Percentiles rank a stretch among this genome's conserved stretches.
Conservation (phyloP, 2,329 filamentous ascomycete species). For the Ophiostoma quercus region DNA sequence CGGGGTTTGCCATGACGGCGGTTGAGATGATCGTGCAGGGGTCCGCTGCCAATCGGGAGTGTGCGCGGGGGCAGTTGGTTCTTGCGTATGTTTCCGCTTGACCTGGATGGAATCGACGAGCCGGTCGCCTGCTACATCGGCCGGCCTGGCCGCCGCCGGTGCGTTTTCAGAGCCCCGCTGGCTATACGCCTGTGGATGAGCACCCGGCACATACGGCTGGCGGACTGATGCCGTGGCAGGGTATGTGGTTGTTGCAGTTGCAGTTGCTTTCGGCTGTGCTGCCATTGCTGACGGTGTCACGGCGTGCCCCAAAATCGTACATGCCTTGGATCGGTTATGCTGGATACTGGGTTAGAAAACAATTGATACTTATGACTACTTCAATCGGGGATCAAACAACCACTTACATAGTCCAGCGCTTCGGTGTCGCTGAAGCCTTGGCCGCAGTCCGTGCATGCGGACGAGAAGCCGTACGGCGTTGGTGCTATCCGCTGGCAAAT, state of each 20-base stretch:
- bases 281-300: background rate
- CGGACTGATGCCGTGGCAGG: background rate
- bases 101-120: background rate
- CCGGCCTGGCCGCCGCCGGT: background rate
- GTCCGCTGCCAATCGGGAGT: background rate
- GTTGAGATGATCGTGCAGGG: background rate
- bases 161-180: background rate
- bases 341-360: background rate
- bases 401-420: background rate
- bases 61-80: background rate
- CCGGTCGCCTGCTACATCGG: background rate
- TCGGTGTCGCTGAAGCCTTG: slow-evolving; percentile 39
- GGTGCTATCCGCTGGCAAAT: slow-evolving; percentile 27
- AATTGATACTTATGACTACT: background rate
- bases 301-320: background rate
- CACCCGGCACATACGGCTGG: background rate
- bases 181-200: background rate
- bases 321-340: background rate
- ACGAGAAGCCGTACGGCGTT: slow-evolving; percentile 33
- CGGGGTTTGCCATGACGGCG: slow-evolving; percentile 5
- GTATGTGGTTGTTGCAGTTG: background rate
- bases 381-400: background rate
- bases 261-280: background rate
- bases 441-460: slow-evolving; percentile 44
- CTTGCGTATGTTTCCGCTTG: background rate